Evolutionary conservation across 441 rosid genomes (phyloP).

Genomic region (Iberis amara): DNA sequence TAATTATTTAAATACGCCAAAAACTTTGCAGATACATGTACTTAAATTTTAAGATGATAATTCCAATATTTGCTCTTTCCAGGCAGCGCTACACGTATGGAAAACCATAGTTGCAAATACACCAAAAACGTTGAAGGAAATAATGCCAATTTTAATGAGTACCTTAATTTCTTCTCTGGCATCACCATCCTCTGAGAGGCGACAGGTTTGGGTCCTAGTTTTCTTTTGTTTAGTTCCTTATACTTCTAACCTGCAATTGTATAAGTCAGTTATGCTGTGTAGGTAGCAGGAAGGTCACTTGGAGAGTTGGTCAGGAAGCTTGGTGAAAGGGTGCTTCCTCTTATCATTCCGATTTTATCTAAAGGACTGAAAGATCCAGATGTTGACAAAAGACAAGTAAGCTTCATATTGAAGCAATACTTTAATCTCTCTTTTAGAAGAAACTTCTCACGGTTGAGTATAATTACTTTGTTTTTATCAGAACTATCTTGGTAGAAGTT

Average conservation of each 20-base stretch:
- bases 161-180: conserved; percentile 93
- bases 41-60: conserved; percentile 12
- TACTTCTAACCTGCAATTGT: neutral
- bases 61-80: conserved; percentile 20
- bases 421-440: neutral
- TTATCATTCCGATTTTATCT: conserved; percentile 90
- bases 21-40: neutral
- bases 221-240: conserved; percentile 5
- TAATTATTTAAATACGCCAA: conserved; percentile 9
- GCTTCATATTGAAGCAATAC: conserved; percentile 16
- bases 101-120: conserved; percentile 98
- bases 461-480: no score
- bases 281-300: conserved; percentile 96
- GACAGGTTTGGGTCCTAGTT: conserved; percentile 59
- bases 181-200: conserved; percentile 92
- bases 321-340: conserved; percentile 99
- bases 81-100: conserved; percentile 99
- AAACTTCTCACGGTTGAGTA: neutral
- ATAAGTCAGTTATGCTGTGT: conserved; percentile 17
- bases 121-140: conserved; percentile 96
- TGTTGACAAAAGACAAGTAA: conserved; percentile 93
- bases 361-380: conserved; percentile 72
- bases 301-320: conserved; percentile 99
- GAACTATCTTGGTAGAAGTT: neutral
- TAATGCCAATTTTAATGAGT: conserved; percentile 94